Conservation (phyloP, 176 grass and related monocot genomes). For the Musa schizocarpa region DNA sequence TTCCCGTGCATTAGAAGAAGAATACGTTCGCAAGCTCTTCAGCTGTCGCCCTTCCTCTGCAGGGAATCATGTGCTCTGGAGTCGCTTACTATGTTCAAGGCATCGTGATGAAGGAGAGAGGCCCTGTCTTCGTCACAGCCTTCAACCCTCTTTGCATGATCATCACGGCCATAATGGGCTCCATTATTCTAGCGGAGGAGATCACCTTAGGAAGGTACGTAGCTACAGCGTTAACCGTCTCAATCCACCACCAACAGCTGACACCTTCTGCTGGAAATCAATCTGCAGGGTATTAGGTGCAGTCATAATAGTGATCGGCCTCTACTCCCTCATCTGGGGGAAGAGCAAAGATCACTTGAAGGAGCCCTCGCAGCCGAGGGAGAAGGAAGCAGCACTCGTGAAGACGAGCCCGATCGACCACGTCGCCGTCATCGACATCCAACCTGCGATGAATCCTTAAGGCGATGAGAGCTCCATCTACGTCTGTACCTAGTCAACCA, state of each 20-base stretch:
- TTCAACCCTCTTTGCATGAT: constrained; percentile 63
- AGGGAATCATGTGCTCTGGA: constrained; percentile 51
- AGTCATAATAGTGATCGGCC: constrained; percentile 45
- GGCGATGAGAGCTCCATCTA: no score
- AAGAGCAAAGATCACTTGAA: constrained; percentile 48
- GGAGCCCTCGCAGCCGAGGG: constrained; percentile 2
- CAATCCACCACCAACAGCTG: neutral
- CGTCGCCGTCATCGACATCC: neutral
- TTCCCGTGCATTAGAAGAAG: no score
- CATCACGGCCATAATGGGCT: constrained; percentile 37
- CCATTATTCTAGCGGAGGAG: constrained; percentile 42
- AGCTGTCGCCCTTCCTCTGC: neutral
- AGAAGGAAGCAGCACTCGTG: constrained; percentile 5
- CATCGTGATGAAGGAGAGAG: constrained; percentile 45
- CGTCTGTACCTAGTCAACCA: no score
- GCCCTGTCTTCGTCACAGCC: constrained; percentile 48
- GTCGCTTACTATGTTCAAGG: constrained; percentile 43
- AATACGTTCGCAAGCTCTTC: no score
- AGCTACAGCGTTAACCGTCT: neutral
- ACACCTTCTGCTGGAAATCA: neutral
- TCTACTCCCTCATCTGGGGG: constrained; percentile 74
- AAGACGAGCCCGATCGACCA: neutral
- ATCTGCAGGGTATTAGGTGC: constrained; percentile 49
- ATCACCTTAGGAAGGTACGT: constrained; percentile 42
- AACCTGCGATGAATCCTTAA: neutral